Conservation (phyloP, 768 basidiomycete species). For the Mycena leptocephala region DNA sequence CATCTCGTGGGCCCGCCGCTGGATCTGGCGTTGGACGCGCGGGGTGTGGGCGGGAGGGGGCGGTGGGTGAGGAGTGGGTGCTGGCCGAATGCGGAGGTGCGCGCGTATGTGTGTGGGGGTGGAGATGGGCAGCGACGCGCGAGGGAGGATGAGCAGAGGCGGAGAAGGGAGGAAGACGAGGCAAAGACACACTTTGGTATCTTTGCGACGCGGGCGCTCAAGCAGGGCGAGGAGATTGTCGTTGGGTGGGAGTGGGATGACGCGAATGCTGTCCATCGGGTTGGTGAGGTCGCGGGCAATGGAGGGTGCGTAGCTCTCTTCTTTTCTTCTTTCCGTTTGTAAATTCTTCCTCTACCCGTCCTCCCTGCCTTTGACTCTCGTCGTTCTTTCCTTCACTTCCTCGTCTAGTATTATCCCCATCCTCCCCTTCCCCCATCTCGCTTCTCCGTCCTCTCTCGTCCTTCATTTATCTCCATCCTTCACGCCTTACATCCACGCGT, state of each 20-base stretch:
- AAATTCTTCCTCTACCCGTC: too few relatives aligned
- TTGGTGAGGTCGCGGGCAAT: constrained; percentile 70
- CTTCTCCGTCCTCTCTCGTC: not conserved
- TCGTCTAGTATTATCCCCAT: not conserved
- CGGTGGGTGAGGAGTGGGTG: constrained; percentile 77
- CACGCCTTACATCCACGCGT: too few relatives aligned
- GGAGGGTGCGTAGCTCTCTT: constrained; percentile 67
- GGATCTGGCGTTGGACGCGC: constrained; percentile 84
- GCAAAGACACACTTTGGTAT: constrained; percentile 72
- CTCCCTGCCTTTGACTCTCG: not conserved
- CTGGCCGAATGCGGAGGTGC: constrained; percentile 76
- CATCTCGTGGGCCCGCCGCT: constrained; percentile 85
- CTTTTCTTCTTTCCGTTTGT: constrained; percentile 52
- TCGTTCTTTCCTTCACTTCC: not conserved
- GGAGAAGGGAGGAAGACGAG: constrained; percentile 33
- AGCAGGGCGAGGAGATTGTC: constrained; percentile 88
- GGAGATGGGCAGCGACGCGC: constrained; percentile 61
- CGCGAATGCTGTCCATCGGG: constrained; percentile 81
- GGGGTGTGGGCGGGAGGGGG: constrained; percentile 75
- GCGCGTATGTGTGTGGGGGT: constrained; percentile 54
- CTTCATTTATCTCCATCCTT: not conserved
- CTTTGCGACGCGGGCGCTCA: constrained; percentile 84
- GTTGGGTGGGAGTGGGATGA: constrained; percentile 99
- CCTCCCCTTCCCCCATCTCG: not conserved
- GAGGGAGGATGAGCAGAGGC: constrained; percentile 26